A percentile compares a stretch with the other conserved stretches of the same genome.
Conservation (phyloP, 2,329 filamentous ascomycete species). For the Pseudogymnoascus pannorum region DNA sequence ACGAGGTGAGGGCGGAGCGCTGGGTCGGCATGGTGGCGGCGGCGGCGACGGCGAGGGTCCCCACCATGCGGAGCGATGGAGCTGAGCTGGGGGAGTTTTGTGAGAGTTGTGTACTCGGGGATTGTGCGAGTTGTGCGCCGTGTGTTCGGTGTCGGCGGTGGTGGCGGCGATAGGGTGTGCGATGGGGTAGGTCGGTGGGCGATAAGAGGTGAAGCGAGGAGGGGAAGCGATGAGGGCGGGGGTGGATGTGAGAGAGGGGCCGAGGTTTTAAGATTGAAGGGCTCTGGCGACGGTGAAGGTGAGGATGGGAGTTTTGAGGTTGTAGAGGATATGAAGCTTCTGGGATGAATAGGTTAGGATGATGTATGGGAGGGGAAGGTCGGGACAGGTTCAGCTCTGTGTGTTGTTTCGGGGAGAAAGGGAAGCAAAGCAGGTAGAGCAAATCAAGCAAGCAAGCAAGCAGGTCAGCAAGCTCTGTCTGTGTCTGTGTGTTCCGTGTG, state of each 20-base stretch:
- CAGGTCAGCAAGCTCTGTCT: neutral
- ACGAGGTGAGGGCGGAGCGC: constrained; percentile 76
- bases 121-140: neutral
- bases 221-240: neutral
- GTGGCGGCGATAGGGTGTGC: neutral
- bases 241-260: no score
- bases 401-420: neutral
- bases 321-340: neutral
- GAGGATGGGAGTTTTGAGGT: neutral
- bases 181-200: neutral
- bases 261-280: neutral
- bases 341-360: neutral
- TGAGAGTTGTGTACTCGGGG: neutral
- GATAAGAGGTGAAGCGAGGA: constrained; percentile 4
- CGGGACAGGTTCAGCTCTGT: neutral
- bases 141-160: neutral
- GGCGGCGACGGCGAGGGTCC: constrained; percentile 33
- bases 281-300: no score
- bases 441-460: neutral
- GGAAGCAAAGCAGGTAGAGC: neutral
- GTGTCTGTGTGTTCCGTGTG: neutral
- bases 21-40: constrained; percentile 66
- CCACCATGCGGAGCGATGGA: constrained; percentile 42
- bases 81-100: neutral
- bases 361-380: neutral